phyloP scores from a whole-genome alignment of 2,329 filamentous ascomycete species.

The Colletotrichum falcatum region DNA sequence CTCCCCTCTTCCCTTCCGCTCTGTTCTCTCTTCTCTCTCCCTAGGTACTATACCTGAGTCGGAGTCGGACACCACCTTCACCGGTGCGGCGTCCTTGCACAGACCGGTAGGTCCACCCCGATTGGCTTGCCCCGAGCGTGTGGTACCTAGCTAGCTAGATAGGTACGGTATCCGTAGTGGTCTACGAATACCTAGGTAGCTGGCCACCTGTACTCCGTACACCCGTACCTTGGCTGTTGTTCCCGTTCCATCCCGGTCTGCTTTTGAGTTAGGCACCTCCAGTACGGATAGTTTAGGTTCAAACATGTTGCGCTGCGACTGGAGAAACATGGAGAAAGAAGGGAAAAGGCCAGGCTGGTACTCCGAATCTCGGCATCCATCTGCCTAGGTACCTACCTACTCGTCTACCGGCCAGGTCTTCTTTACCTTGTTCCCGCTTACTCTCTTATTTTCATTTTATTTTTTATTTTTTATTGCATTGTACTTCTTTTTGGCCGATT shows the following conservation, averaged over 20 bases:
- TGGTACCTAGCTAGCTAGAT: too few relatives aligned
- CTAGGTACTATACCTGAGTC: neutral
- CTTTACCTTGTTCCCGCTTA: neutral
- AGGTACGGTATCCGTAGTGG: too few relatives aligned
- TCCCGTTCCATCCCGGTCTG: neutral
- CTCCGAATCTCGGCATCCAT: conserved; percentile 35
- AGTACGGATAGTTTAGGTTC: too few relatives aligned
- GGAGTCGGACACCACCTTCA: neutral
- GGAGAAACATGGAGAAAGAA: neutral
- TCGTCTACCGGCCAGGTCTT: too few relatives aligned
- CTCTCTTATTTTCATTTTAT: too few relatives aligned
- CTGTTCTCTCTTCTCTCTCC: neutral
- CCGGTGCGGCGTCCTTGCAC: conserved; percentile 7
- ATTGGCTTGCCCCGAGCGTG: neutral
- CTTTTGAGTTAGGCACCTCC: neutral
- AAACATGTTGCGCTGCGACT: conserved; percentile 12
- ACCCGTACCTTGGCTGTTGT: too few relatives aligned
- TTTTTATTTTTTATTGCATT: too few relatives aligned
- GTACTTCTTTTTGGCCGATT: too few relatives aligned
- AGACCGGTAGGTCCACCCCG: conserved; percentile 5
- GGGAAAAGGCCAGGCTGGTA: neutral
- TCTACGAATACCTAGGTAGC: too few relatives aligned
- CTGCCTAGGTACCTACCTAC: too few relatives aligned
- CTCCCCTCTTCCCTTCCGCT: neutral
- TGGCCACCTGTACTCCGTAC: neutral